phyloP scores from a whole-genome alignment of 2,329 filamentous ascomycete genomes.

The Colletotrichum horii region DNA sequence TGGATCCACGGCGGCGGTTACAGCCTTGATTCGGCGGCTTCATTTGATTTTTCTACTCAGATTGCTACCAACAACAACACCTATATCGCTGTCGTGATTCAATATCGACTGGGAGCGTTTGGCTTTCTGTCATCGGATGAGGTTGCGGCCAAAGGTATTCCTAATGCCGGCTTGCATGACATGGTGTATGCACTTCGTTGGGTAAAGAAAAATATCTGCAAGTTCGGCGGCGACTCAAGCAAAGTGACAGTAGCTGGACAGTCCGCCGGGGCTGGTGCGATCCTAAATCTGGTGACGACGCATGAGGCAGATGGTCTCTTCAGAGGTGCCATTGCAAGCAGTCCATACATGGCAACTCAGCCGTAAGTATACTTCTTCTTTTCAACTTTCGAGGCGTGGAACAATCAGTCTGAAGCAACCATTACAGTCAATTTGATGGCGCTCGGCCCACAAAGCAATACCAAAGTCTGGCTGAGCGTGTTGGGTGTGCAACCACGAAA shows the following conservation, averaged over 20 bases:
- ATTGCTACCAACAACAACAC: constrained; percentile 2
- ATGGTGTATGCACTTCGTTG: constrained; percentile 15
- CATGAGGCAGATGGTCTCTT: background rate
- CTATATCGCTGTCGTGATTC: background rate
- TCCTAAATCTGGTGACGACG: background rate
- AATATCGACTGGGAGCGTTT: constrained; percentile 17
- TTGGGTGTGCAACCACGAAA: background rate
- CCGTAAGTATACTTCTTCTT: background rate
- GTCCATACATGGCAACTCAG: constrained; percentile 3
- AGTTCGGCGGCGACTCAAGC: constrained; percentile 21
- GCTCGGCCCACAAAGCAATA: background rate
- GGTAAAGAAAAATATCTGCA: constrained; percentile 22
- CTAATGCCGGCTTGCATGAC: constrained; percentile 22
- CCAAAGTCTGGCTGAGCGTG: background rate
- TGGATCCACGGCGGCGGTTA: constrained; percentile 24
- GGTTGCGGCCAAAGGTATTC: constrained; percentile 7
- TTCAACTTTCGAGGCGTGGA: background rate
- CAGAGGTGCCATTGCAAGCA: background rate
- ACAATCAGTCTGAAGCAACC: background rate
- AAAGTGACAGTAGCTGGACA: constrained; percentile 4
- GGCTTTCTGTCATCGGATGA: constrained; percentile 20
- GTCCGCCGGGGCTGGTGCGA: background rate
- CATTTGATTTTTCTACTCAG: background rate
- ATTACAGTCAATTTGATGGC: background rate
- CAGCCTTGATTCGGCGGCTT: background rate